Percentiles rank a stretch among this genome's conserved stretches.
phyloP scores from a whole-genome alignment of 345 rosid species.

The Brassica nigra region DNA sequence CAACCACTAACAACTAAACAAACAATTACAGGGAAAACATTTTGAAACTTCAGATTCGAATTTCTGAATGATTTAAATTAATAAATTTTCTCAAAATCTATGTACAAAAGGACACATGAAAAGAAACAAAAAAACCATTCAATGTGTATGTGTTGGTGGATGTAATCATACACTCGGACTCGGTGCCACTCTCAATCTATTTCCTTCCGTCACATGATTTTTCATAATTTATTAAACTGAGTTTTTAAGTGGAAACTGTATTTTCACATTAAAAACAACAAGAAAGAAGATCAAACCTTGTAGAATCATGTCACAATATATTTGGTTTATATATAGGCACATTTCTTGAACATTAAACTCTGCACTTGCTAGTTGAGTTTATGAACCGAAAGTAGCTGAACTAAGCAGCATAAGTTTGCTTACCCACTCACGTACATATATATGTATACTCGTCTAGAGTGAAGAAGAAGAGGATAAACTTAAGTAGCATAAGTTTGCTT shows the following conservation, averaged over 20 bases:
- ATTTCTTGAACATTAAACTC: constrained; percentile 8
- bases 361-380: constrained; percentile 4
- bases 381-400: constrained; percentile 15
- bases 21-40: constrained; percentile 2
- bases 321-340: background rate
- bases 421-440: background rate
- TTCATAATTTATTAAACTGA: background rate
- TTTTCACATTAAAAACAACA: no score
- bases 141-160: background rate
- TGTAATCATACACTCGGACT: constrained; percentile 16
- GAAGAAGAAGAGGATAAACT: background rate
- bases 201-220: background rate
- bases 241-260: background rate
- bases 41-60: constrained; percentile 31
- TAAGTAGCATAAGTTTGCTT: constrained; percentile 71
- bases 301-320: background rate
- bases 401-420: constrained; percentile 5
- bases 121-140: constrained; percentile 30
- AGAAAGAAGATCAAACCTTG: background rate
- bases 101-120: constrained; percentile 19
- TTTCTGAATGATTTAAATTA: background rate
- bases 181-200: background rate
- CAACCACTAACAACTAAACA: constrained; percentile 31
- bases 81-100: background rate
- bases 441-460: background rate